phyloP scores from a whole-genome alignment of 1,284 basidiomycete species.

The Vanrija humicola region DNA sequence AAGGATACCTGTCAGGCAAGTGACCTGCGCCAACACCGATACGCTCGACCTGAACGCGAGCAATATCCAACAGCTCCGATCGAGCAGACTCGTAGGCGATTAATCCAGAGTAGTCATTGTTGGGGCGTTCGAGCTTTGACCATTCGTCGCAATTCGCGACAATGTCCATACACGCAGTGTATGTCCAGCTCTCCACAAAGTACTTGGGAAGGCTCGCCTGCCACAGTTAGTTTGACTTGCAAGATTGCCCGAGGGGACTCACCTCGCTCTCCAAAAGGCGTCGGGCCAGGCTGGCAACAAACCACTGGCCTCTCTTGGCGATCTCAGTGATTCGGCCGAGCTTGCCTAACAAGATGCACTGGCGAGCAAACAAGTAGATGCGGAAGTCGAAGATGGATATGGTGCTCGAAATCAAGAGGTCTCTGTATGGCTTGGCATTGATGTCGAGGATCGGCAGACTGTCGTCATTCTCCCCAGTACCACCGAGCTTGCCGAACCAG shows the following conservation, averaged over 20 bases:
- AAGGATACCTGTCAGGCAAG: constrained; percentile 39
- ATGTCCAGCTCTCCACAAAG: constrained; percentile 92
- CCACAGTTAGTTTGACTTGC: constrained; percentile 4
- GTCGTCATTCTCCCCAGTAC: constrained; percentile 61
- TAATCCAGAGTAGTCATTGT: constrained; percentile 58
- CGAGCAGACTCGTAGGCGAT: constrained; percentile 45
- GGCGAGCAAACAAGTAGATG: constrained; percentile 82
- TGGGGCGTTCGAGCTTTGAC: constrained; percentile 51
- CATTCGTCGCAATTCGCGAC: constrained; percentile 79
- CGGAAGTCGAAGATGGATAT: constrained; percentile 94
- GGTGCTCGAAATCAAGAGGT: constrained; percentile 81
- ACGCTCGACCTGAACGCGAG: constrained; percentile 44
- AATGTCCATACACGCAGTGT: constrained; percentile 81
- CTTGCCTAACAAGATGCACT: constrained; percentile 72
- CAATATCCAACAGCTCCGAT: constrained; percentile 44
- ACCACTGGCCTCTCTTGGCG: constrained; percentile 57
- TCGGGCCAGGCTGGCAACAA: constrained; percentile 38
- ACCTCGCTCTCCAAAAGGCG: constrained; percentile 69
- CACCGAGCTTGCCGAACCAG: constrained; percentile 82
- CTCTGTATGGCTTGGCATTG: constrained; percentile 77
- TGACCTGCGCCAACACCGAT: constrained; percentile 38
- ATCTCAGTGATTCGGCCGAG: constrained; percentile 80
- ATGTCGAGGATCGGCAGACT: constrained; percentile 74
- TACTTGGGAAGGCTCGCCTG: constrained; percentile 67
- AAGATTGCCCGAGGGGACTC: constrained; percentile 24